Evolutionary conservation across 2,329 filamentous ascomycete genomes (phyloP).

Genomic region (Fusarium verticillioides): DNA sequence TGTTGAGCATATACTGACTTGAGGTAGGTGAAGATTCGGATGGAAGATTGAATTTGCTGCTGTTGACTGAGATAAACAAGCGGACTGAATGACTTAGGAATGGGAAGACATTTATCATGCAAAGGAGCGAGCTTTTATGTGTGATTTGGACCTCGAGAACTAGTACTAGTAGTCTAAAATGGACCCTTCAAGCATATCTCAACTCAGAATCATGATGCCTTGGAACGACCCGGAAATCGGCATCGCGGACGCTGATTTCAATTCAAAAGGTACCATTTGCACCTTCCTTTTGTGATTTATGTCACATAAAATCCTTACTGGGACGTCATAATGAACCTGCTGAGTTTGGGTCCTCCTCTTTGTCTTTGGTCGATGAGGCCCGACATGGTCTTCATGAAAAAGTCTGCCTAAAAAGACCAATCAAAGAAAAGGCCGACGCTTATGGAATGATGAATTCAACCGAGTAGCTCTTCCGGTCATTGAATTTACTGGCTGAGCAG

Average conservation of each 20-base stretch:
- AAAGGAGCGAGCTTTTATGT: not conserved
- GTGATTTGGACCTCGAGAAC: not conserved
- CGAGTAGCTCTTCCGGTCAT: not conserved
- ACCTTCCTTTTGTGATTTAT: not conserved
- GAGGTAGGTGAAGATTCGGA: not conserved
- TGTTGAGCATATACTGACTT: not conserved
- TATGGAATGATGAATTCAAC: fast-evolving
- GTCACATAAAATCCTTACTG: not conserved
- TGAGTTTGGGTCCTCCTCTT: not conserved
- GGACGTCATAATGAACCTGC: fast-evolving
- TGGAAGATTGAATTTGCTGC: not conserved
- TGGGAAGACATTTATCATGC: fast-evolving
- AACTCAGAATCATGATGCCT: not conserved
- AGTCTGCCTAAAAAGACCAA: fast-evolving
- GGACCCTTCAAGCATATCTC: not conserved
- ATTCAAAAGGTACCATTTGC: no score
- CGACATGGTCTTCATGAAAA: not conserved
- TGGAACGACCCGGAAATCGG: not conserved
- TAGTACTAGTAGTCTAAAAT: no score
- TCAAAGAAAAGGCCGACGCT: fast-evolving
- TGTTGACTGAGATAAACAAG: fast-evolving
- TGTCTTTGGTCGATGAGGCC: not conserved
- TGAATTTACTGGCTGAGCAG: not conserved
- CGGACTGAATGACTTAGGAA: fast-evolving
- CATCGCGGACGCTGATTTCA: not conserved